These are phyloP conservation scores for Aureobasidium subglaciale DNA, from an alignment of 2,329 filamentous ascomycete species.

Conservation along the genomic window DNA sequence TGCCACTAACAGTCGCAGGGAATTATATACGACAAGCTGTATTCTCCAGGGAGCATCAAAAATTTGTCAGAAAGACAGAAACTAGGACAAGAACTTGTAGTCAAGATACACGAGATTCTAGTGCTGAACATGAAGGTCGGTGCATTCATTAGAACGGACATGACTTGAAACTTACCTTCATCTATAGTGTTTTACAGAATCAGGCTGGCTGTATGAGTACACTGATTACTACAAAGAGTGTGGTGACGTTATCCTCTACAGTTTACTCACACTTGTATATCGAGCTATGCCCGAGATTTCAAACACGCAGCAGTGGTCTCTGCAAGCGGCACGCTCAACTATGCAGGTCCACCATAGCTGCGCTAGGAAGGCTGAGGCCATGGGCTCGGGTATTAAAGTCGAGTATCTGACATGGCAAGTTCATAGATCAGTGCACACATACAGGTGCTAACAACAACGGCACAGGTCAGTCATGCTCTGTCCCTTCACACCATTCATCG, in stretches of 20 bases:
- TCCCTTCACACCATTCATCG: conserved; percentile 54
- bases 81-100: not conserved
- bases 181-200: not conserved
- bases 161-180: not conserved
- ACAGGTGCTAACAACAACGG: not conserved
- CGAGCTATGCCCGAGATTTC: conserved; percentile 4
- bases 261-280: conserved; percentile 13
- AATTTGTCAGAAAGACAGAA: not conserved
- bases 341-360: conserved; percentile 8
- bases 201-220: not conserved
- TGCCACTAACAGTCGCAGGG: not conserved
- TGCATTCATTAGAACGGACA: not conserved
- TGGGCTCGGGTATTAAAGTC: not conserved
- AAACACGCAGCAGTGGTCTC: not conserved
- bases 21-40: conserved; percentile 15
- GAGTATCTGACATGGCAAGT: conserved; percentile 6
- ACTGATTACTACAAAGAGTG: not conserved
- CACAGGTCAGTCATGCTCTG: conserved; percentile 36
- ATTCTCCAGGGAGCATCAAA: conserved; percentile 18
- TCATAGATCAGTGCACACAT: not conserved
- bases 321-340: conserved; percentile 8
- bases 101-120: not conserved
- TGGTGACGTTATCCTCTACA: conserved; percentile 7
- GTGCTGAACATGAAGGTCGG: not conserved
- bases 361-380: not conserved